Evolutionary conservation across 345 rosid species (phyloP).

Genomic region (Hibiscus mutabilis): DNA sequence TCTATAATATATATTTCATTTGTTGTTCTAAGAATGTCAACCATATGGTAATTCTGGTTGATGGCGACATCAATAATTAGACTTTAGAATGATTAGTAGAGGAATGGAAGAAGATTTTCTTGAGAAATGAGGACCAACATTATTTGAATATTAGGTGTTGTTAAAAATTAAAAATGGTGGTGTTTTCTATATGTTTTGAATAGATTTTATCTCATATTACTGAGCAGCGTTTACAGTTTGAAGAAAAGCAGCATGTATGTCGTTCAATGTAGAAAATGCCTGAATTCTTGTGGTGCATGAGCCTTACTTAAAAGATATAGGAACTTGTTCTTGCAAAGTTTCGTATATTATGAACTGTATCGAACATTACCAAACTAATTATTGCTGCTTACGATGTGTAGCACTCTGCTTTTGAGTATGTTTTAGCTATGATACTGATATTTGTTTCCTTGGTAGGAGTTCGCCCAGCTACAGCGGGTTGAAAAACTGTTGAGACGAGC

Average conservation of each 20-base stretch:
- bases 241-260: not conserved
- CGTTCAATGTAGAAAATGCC: not conserved
- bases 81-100: too few relatives aligned
- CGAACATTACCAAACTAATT: not conserved
- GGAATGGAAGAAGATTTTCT: too few relatives aligned
- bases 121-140: not conserved
- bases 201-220: not conserved
- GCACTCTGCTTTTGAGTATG: slow-evolving; percentile 5
- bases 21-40: not conserved
- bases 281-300: not conserved
- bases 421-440: not conserved
- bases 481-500: slow-evolving; percentile 26
- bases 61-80: not conserved
- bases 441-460: slow-evolving; percentile 32
- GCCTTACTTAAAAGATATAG: not conserved
- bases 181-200: not conserved
- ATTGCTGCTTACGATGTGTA: not conserved
- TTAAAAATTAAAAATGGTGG: not conserved
- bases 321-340: not conserved
- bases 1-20: not conserved
- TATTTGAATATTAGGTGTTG: not conserved
- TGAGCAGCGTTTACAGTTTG: not conserved
- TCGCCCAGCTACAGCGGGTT: slow-evolving; percentile 39
- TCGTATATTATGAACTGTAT: not conserved
- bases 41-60: not conserved